Conservation (phyloP, 352 stramenopile species). For the Globisporangium alternatum region DNA sequence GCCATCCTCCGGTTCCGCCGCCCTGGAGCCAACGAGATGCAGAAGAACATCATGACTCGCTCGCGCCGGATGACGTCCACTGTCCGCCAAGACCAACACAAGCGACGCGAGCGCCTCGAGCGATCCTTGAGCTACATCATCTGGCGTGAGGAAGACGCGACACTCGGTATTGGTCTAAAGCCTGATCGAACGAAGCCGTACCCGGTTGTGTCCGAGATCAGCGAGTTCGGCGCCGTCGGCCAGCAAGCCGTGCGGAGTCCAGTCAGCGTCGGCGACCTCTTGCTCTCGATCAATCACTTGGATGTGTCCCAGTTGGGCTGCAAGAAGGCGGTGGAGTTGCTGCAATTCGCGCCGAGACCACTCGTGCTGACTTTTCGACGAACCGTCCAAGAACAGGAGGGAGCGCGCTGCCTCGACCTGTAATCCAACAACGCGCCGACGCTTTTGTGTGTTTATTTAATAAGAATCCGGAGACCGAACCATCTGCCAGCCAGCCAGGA, state of each 20-base stretch:
- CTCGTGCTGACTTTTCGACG: conserved; percentile 68
- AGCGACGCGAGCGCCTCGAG: conserved; percentile 53
- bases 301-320: conserved; percentile 59
- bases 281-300: conserved; percentile 73
- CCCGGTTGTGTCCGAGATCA: conserved; percentile 43
- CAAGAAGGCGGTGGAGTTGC: conserved; percentile 50
- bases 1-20: conserved; percentile 60
- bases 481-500: background rate
- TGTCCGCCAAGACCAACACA: conserved; percentile 25
- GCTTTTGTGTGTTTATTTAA: conserved; percentile 15
- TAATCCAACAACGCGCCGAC: conserved; percentile 19
- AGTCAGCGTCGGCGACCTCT: conserved; percentile 43
- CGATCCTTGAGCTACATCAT: conserved; percentile 60
- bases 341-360: conserved; percentile 63
- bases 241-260: conserved; percentile 25
- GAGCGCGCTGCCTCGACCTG: conserved; percentile 44
- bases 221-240: conserved; percentile 25
- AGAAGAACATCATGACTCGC: conserved; percentile 20
- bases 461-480: background rate
- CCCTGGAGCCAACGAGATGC: conserved; percentile 44
- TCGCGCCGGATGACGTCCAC: conserved; percentile 14
- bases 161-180: conserved; percentile 56
- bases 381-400: conserved; percentile 22
- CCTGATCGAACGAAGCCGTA: conserved; percentile 49
- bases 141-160: conserved; percentile 62